Base-by-base conservation (phyloP, 805 yeast genomes). In the Hanseniaspora occidentalis region DNA sequence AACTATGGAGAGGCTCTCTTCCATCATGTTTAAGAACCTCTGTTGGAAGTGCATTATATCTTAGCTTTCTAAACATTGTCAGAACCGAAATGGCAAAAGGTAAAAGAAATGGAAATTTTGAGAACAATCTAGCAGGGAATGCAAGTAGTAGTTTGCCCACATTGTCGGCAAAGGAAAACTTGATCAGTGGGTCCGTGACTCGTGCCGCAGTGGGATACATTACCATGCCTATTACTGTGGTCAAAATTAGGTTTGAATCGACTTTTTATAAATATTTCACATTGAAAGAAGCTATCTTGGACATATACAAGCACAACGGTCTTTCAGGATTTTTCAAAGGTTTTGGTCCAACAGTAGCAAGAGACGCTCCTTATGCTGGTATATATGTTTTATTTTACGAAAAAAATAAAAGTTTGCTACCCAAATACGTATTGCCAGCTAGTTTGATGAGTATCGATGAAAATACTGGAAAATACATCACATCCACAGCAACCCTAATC, bases 351-450 rank as follows among this genome's bases (percentile, higher is more conserved):
- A 92, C 98, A 0, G 70, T 80, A 45, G 70, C 84, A 10, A 64
- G 98, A 47, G 98, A 92, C 61, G 94, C 95, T 19, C 98, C 98
- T 0, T 84, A 92, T 57, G 96, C 98, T 6, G 98, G 98, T 0
- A 54, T 92, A 3, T 89, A 92, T 52, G 85, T 92, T 22, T 61
- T 86, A 27, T 72, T 86, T 46, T 89, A 89, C 58, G 96, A 89
- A 54, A 69, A 77, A 43, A 67, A 77, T 40, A 86, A 86, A 53
- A 67, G 65, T 8, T 33, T 67, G 4, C 43, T 79, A 6, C 85
- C 89, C 4, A 47, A 29, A 8, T 33, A 33, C 16, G 13, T 67
- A 8, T 38, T 65, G 29, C 61, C 64, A 2, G 37, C 29, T 7
- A 26, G 34, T 2, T 26, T 41, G 24, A 13, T 54, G 23, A 45